phyloP scores from a whole-genome alignment of 257 asterid genomes.

The Oldenlandia corymbosa region DNA sequence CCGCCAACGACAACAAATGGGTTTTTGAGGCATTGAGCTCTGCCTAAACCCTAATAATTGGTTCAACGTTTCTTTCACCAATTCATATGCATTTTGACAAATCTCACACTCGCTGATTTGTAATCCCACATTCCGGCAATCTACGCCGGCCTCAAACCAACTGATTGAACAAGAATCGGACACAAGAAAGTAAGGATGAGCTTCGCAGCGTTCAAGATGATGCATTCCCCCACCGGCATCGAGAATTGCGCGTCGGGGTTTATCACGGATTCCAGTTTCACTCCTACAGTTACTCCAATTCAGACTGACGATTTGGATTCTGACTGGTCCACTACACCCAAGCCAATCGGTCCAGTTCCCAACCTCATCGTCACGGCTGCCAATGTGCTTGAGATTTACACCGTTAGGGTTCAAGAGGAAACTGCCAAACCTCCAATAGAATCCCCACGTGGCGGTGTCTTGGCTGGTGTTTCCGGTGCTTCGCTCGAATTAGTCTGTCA shows the following conservation, averaged over 20 bases:
- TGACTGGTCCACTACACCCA: conserved; percentile 53
- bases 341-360: conserved; percentile 65
- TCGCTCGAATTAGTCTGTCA: conserved; percentile 82
- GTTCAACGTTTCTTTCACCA: background rate
- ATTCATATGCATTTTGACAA: background rate
- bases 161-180: background rate
- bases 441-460: conserved; percentile 72
- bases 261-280: conserved; percentile 63
- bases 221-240: conserved; percentile 90
- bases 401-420: conserved; percentile 63
- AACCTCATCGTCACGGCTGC: conserved; percentile 73
- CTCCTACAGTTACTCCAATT: conserved; percentile 42
- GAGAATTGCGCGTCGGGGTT: conserved; percentile 88
- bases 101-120: background rate
- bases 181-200: conserved; percentile 44
- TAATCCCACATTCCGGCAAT: background rate
- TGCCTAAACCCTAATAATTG: conserved; percentile 1
- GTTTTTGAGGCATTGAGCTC: background rate
- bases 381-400: conserved; percentile 72
- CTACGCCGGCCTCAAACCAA: background rate
- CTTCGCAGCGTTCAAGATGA: conserved; percentile 78
- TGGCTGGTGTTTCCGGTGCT: conserved; percentile 79
- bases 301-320: conserved; percentile 67
- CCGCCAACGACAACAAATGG: conserved; percentile 2
- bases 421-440: conserved; percentile 39